Conservation (phyloP, 208 protist genomes). For the Strigomonas culicis region DNA sequence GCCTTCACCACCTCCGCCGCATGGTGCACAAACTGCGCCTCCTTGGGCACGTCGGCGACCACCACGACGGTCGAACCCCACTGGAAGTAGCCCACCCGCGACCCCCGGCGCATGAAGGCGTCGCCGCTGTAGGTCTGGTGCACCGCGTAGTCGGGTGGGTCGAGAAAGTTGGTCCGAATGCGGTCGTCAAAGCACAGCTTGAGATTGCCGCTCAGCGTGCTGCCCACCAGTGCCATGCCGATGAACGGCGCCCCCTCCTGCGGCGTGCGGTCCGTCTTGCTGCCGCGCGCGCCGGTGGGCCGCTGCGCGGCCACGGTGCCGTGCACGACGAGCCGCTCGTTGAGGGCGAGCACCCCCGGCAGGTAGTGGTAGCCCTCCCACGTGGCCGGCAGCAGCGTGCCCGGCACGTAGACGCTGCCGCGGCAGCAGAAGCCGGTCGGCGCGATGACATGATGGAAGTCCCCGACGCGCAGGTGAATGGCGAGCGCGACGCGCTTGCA, state of each 20-base stretch:
- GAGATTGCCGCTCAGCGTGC: slow-evolving; percentile 73
- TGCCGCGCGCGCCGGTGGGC: neutral
- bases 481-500: slow-evolving; percentile 52
- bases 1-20: slow-evolving; percentile 62
- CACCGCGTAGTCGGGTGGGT: slow-evolving; percentile 78
- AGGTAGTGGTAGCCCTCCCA: slow-evolving; percentile 76
- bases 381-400: slow-evolving; percentile 61
- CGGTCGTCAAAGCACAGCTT: slow-evolving; percentile 56
- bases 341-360: slow-evolving; percentile 58
- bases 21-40: slow-evolving; percentile 24
- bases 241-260: slow-evolving; percentile 1
- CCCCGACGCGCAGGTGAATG: slow-evolving; percentile 59
- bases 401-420: slow-evolving; percentile 75
- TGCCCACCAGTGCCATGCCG: slow-evolving; percentile 67
- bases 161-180: slow-evolving; percentile 76
- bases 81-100: slow-evolving; percentile 57
- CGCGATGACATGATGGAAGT: slow-evolving; percentile 82
- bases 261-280: neutral
- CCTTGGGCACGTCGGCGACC: slow-evolving; percentile 68
- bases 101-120: slow-evolving; percentile 26
- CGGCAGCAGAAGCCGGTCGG: slow-evolving; percentile 44
- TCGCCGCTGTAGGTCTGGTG: slow-evolving; percentile 29
- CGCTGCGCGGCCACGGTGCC: slow-evolving; percentile 23
- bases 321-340: slow-evolving; percentile 76
- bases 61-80: slow-evolving; percentile 87